Evolutionary conservation across 176 grass and related monocot genomes (phyloP).

Genomic region (Musa troglodytarum): DNA sequence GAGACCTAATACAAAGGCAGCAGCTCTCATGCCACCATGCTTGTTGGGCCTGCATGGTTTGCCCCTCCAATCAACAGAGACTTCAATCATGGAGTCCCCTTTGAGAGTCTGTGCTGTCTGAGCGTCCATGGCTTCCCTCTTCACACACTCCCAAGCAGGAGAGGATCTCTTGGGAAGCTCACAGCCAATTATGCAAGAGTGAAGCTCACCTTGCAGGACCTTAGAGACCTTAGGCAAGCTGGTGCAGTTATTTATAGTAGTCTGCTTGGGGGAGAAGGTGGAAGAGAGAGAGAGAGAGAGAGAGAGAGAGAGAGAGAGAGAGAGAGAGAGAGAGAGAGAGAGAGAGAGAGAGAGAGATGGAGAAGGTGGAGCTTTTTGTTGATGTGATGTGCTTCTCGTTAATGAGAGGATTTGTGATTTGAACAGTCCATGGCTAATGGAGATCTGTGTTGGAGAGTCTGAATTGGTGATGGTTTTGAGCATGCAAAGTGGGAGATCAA

Average conservation of each 20-base stretch:
- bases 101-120: constrained; percentile 50
- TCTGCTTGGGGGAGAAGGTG: not conserved
- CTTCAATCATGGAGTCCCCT: constrained; percentile 33
- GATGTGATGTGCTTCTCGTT: constrained; percentile 7
- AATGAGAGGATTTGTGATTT: too few species aligned
- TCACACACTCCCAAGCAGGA: not conserved
- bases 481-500: constrained; percentile 18
- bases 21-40: constrained; percentile 93
- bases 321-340: too few species aligned
- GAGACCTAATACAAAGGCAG: constrained; percentile 26
- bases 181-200: not conserved
- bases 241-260: constrained; percentile 67
- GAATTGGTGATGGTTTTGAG: constrained; percentile 41
- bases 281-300: too few species aligned
- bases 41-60: constrained; percentile 40
- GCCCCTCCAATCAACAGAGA: constrained; percentile 77
- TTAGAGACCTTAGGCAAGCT: constrained; percentile 23
- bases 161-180: constrained; percentile 1
- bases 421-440: constrained; percentile 29
- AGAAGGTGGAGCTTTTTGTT: constrained; percentile 1
- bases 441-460: constrained; percentile 47
- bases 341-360: constrained; percentile 22
- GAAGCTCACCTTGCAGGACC: not conserved
- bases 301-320: too few species aligned
- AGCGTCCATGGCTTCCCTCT: constrained; percentile 41